Base-by-base conservation (phyloP, 2,329 filamentous ascomycete genomes). In the Xylariales sp. region DNA sequence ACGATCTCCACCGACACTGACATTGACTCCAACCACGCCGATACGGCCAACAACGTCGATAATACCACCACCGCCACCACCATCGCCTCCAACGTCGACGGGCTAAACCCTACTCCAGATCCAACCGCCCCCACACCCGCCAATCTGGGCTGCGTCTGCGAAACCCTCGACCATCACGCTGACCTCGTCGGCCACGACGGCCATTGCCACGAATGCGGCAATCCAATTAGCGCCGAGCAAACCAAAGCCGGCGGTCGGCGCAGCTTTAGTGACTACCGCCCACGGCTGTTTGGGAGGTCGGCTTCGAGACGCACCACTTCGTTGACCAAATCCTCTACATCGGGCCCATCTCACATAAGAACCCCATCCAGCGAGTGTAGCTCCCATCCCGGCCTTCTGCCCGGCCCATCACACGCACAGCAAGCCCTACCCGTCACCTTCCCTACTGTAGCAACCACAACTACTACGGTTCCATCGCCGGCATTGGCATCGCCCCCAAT, bases 231-330 rank as follows among this genome's bases (percentile, higher is more conserved):
- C 30, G 34, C 57, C 62, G 56, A 60, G 52, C 48, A 53, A 14
- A 67, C n/a, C 64, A 63, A 34, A 60, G 34, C 63, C 62, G 53
- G 43, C 54, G 23, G 56, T 48, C 67, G 54, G 48, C 63, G 18
- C 16, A 70, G 67, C 54, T 61, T 61, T 41, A 50, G 56, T 34
- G 55, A 71, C 50, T 58, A 64, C 48, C 70, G 69, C 57, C 61
- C 71, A 46, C 65, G 69, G 60, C 69, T 72, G 52, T 73, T 74
- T 57, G 72, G 71, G 63, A 74, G 72, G 64, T 71, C 73, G 54
- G 67, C 71, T 48, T 68, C 66, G 65, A 69, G 73, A 67, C 69
- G 71, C 43, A 67, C 73, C 64, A 63, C 69, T 54, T 74, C 73
- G n/a, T 65, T 71, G 61, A 71, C 70, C 62, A 72, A 69, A 68